Percentiles rank a stretch among this genome's conserved stretches.
phyloP scores from a whole-genome alignment of 1,284 basidiomycete genomes.

The Filobasidium uniguttulatum region DNA sequence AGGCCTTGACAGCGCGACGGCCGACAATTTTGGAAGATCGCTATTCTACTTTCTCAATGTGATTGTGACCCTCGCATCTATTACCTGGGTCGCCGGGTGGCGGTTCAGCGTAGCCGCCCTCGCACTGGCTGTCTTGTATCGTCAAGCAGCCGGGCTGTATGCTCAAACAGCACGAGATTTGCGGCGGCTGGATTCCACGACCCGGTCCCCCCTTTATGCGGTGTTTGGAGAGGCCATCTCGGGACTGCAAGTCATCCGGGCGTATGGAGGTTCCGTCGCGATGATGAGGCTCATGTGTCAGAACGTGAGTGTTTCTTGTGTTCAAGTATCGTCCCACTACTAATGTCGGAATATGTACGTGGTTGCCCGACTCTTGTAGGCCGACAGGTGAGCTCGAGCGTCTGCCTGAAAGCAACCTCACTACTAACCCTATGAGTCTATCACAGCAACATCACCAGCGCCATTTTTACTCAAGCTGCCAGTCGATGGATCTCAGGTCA shows the following conservation, averaged over 20 bases:
- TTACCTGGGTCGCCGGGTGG: slow-evolving; percentile 64
- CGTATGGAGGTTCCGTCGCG: slow-evolving; percentile 44
- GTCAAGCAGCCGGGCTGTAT: slow-evolving; percentile 50
- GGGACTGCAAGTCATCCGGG: slow-evolving; percentile 11
- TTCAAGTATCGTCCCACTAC: slow-evolving; percentile 46
- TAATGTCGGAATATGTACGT: slow-evolving; percentile 13
- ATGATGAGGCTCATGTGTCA: slow-evolving; percentile 74
- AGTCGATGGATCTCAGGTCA: slow-evolving; percentile 36
- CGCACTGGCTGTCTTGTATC: slow-evolving; percentile 45
- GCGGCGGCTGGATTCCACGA: slow-evolving; percentile 74
- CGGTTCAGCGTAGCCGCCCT: slow-evolving; percentile 53
- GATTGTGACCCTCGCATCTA: slow-evolving; percentile 40
- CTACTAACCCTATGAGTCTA: slow-evolving; percentile 6
- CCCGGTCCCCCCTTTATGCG: slow-evolving; percentile 78
- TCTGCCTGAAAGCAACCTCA: background rate
- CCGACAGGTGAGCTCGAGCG: background rate
- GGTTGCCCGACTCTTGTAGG: background rate
- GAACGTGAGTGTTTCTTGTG: slow-evolving; percentile 69
- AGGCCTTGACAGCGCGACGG: slow-evolving; percentile 69
- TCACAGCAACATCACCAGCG: slow-evolving; percentile 52
- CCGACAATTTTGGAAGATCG: slow-evolving; percentile 71
- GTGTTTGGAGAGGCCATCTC: slow-evolving; percentile 65
- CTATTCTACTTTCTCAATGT: slow-evolving; percentile 43
- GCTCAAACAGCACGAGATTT: slow-evolving; percentile 79
- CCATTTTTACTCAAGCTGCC: slow-evolving; percentile 71